A percentile compares a stretch with the other conserved stretches of the same genome.
Evolutionary conservation across 164 flowering plant species (phyloP).

Genomic region (Tinospora cordifolia): DNA sequence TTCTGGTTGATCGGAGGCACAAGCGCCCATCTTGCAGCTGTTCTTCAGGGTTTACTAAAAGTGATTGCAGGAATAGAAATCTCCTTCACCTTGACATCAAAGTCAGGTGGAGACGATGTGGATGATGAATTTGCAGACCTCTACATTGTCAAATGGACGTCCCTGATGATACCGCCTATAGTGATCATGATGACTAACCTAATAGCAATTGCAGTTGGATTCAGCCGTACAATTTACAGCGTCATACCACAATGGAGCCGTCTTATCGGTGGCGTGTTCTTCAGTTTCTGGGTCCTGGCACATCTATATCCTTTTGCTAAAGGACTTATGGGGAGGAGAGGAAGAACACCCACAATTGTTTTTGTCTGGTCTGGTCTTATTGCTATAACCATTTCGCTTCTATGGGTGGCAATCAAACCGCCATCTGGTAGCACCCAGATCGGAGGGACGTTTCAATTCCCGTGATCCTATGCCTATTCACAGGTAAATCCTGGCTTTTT

Average conservation of each 20-base stretch:
- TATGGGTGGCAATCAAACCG: conserved; percentile 76
- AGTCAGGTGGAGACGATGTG: conserved; percentile 56
- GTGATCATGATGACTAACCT: conserved; percentile 61
- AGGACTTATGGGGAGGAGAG: conserved; percentile 85
- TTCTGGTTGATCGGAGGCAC: conserved; percentile 92
- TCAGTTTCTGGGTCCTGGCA: conserved; percentile 84
- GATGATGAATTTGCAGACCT: conserved; percentile 76
- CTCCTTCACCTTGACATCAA: conserved; percentile 76
- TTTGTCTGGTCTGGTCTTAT: conserved; percentile 86
- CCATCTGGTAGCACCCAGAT: conserved; percentile 38
- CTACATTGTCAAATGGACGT: conserved; percentile 66
- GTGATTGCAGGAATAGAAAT: conserved; percentile 82
- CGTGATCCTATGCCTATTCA: conserved; percentile 27
- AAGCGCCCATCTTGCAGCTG: conserved; percentile 86
- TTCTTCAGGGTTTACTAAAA: conserved; percentile 74
- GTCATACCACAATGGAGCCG: conserved; percentile 63
- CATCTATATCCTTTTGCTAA: conserved; percentile 86
- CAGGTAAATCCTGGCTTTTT: not conserved
- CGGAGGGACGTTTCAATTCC: conserved; percentile 63
- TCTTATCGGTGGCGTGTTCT: conserved; percentile 74
- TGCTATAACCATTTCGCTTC: conserved; percentile 72
- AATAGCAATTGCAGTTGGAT: conserved; percentile 65
- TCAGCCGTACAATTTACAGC: conserved; percentile 61
- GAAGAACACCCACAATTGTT: conserved; percentile 74
- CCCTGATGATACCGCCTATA: conserved; percentile 76